Evolutionary conservation across 768 basidiomycete species (phyloP), one percentile per base, ranked within the genome.

Genomic region (Tulasnella sp.): DNA sequence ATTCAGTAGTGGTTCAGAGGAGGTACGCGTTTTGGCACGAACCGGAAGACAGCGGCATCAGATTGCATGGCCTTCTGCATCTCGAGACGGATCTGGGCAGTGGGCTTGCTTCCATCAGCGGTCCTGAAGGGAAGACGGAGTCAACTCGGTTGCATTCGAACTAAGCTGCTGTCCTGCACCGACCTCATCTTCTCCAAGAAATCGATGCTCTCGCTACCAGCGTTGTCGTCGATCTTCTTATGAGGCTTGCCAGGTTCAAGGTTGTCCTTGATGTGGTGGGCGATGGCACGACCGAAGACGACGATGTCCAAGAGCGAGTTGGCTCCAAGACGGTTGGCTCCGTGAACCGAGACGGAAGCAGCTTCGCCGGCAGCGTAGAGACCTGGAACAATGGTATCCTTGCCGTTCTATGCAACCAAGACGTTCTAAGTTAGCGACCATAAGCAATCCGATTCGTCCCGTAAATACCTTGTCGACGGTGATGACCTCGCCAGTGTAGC

Each of bases 41-140:
- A 92, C 92, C 96, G 90, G 92, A 99, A 99, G 82, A 99, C 97
- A 83, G 97, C 97, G 64, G 97, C 97, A 86, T 99, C 97, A 75
- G 93, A 87, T 86, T 99, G 96, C 97, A 99, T 99, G 54, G 96
- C 95, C 89, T 98, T 99, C 87, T 99, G 98, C 96, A 99, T 96
- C 85, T 95, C 93, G 75, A 98, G 86, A 82, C 98, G 91, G 85
- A 99, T 93, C 84, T 96, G 91, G 20, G 96, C 93, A 48, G 98
- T 99, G 44, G 94, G 89, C 84, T 94, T 90, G 37, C 93, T 89
- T 40, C 98, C 98, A 82, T 92, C 89, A 12, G 96, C 88, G 76
- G 90, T 94, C 83, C 96, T 91, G 83, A 83, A 46, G 46, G 72
- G 60, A 78, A 34, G 76, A 40, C 76, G 37, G 42, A 22, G 44